A percentile compares a stretch with the other conserved stretches of the same genome.
Conservation (phyloP, 2,329 filamentous ascomycete genomes). For the Fusarium sp. region DNA sequence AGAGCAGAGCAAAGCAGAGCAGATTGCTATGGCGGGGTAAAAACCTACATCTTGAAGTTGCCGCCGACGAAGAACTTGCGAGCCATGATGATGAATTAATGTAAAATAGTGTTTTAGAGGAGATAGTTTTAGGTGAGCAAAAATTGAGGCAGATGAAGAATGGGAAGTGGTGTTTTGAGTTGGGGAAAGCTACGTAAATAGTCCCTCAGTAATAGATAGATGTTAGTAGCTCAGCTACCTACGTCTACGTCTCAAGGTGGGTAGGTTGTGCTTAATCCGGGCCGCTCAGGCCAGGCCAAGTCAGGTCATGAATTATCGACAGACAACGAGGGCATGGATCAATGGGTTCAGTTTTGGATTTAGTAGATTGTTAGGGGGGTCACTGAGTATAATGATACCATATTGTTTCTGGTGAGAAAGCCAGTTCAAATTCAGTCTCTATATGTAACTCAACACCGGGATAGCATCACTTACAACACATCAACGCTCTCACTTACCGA, state of each 20-base stretch:
- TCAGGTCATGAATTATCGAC: conserved; percentile 41
- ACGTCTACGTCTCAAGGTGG: conserved; percentile 8
- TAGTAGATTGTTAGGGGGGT: neutral
- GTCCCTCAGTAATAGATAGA: conserved; percentile 3
- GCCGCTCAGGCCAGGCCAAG: conserved; percentile 34
- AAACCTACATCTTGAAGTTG: conserved; percentile 97
- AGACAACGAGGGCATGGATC: conserved; percentile 24
- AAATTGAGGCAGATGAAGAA: conserved; percentile 14
- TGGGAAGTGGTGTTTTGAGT: conserved; percentile 5
- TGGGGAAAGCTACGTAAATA: conserved; percentile 34
- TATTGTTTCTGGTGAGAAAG: neutral
- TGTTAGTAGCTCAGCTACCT: conserved; percentile 17
- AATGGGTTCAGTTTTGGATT: conserved; percentile 7
- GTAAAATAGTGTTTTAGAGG: conserved; percentile 3
- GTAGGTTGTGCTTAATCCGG: conserved; percentile 25
- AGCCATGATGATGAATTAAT: conserved; percentile 75
- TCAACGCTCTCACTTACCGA: neutral
- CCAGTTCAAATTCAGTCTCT: neutral
- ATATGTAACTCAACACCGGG: neutral
- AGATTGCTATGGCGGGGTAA: conserved; percentile 44
- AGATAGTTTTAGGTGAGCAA: conserved; percentile 5
- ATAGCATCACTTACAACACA: conserved; percentile 16
- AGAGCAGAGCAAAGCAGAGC: conserved; percentile 22
- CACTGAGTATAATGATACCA: neutral
- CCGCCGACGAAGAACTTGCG: conserved; percentile 98